Evolutionary conservation across 192 early-diverging fungal species (phyloP).

Genomic region (Geranomyces variabilis): DNA sequence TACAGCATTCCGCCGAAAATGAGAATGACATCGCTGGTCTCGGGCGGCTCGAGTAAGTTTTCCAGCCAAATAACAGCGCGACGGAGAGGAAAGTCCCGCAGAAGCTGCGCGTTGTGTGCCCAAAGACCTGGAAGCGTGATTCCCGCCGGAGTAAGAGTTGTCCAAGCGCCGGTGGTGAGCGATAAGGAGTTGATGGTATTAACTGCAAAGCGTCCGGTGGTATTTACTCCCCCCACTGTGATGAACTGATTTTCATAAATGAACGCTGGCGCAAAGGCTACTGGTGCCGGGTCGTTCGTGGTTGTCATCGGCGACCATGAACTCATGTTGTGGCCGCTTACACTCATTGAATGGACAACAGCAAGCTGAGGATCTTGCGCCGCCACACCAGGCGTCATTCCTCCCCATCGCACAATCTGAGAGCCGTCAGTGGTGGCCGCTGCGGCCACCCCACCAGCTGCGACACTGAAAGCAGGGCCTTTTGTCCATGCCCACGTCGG

Average conservation of each 20-base stretch:
- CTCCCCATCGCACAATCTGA: not conserved
- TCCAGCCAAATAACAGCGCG: not conserved
- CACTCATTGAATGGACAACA: not conserved
- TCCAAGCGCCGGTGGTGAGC: not conserved
- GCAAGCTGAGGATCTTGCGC: not conserved
- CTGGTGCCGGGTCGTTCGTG: not conserved
- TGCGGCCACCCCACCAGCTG: not conserved
- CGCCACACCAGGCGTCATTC: not conserved
- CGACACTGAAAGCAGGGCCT: not conserved
- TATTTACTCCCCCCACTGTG: not conserved
- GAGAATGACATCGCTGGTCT: slow-evolving; percentile 6
- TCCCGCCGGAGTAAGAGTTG: not conserved
- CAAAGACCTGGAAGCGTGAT: not conserved
- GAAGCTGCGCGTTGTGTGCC: not conserved
- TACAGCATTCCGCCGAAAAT: not conserved
- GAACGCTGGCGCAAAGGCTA: not conserved
- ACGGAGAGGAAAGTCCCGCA: not conserved
- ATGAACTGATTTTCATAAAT: slow-evolving; percentile 1
- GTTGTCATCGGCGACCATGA: slow-evolving; percentile 6
- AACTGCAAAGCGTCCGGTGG: too few species aligned
- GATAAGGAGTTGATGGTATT: not conserved
- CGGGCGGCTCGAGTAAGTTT: not conserved
- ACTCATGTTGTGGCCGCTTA: too few species aligned
- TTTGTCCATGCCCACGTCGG: not conserved
- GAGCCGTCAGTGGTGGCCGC: not conserved